Evolutionary conservation across 306 rosid species (phyloP).

Genomic region (Malus asiatica): DNA sequence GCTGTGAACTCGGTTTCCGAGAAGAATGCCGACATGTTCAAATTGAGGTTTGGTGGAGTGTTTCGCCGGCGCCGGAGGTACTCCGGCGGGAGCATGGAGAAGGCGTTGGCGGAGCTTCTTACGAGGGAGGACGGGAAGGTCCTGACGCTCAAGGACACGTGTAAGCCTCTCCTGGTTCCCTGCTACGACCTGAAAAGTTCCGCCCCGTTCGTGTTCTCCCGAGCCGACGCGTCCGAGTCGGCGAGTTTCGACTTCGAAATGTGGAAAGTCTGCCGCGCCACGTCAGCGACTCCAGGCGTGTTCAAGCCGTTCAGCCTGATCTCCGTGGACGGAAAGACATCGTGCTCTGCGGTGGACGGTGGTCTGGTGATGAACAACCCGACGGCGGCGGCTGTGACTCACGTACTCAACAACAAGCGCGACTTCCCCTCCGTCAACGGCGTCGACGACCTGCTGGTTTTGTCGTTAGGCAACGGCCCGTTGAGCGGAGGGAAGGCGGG

Average conservation of each 20-base stretch:
- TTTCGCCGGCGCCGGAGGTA: conserved; percentile 43
- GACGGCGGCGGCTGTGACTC: conserved; percentile 87
- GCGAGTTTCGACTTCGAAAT: conserved; percentile 87
- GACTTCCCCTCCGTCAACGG: conserved; percentile 76
- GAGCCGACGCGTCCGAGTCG: conserved; percentile 90
- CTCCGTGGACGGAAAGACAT: conserved; percentile 75
- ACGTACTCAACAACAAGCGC: conserved; percentile 89
- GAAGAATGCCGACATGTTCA: conserved; percentile 49
- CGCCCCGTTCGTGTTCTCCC: conserved; percentile 91
- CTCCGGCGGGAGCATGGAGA: conserved; percentile 65
- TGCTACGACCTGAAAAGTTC: conserved; percentile 93
- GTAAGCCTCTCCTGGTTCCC: conserved; percentile 78
- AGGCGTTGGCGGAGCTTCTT: conserved; percentile 49
- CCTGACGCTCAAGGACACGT: conserved; percentile 77
- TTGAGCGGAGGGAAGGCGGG: conserved; percentile 9
- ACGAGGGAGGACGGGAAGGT: conserved; percentile 38
- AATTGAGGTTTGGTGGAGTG: conserved; percentile 21
- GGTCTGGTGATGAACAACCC: conserved; percentile 97
- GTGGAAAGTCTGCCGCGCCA: conserved; percentile 93
- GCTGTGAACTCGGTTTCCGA: conserved; percentile 37
- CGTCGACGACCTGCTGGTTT: conserved; percentile 74
- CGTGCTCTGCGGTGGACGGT: conserved; percentile 83
- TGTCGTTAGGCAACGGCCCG: conserved; percentile 78
- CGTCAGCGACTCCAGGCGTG: conserved; percentile 70
- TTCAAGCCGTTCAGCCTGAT: conserved; percentile 70